Evolutionary conservation across 257 asterid species (phyloP).

Genomic region (Fraxinus anomala): DNA sequence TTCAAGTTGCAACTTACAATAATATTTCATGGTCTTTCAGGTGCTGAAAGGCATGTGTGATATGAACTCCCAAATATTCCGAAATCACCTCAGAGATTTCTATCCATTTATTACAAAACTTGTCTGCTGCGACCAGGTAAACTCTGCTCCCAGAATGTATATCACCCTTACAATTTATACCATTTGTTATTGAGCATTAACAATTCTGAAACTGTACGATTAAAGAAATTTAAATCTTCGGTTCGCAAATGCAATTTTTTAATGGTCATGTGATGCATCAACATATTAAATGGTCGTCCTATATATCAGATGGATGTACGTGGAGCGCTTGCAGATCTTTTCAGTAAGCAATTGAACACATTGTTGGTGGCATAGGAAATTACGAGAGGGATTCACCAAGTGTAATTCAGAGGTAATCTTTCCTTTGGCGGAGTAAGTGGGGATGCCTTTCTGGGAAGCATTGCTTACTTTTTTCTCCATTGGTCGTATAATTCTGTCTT

Average conservation of each 20-base stretch:
- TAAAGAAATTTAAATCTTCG: background rate
- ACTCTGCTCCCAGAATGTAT: slow-evolving; percentile 18
- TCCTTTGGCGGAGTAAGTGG: background rate
- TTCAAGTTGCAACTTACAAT: slow-evolving; percentile 17
- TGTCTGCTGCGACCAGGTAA: slow-evolving; percentile 96
- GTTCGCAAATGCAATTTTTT: background rate
- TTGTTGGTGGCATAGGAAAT: slow-evolving; percentile 29
- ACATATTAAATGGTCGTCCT: background rate
- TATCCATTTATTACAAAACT: slow-evolving; percentile 93
- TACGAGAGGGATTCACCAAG: background rate
- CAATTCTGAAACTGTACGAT: background rate
- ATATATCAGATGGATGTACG: slow-evolving; percentile 84
- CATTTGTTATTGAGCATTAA: background rate
- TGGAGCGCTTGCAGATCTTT: slow-evolving; percentile 84
- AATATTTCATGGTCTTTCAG: slow-evolving; percentile 50
- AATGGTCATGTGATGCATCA: too few relatives aligned
- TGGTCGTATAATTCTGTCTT: background rate
- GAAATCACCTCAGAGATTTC: slow-evolving; percentile 77
- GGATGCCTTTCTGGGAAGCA: background rate
- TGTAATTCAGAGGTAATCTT: background rate
- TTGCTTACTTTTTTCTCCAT: background rate
- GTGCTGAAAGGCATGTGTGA: slow-evolving; percentile 83
- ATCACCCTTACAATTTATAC: background rate
- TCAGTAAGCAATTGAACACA: slow-evolving; percentile 66
- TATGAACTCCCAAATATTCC: slow-evolving; percentile 78